Evolutionary conservation across 306 rosid genomes (phyloP).

Genomic region (Ziziphus jujuba): DNA sequence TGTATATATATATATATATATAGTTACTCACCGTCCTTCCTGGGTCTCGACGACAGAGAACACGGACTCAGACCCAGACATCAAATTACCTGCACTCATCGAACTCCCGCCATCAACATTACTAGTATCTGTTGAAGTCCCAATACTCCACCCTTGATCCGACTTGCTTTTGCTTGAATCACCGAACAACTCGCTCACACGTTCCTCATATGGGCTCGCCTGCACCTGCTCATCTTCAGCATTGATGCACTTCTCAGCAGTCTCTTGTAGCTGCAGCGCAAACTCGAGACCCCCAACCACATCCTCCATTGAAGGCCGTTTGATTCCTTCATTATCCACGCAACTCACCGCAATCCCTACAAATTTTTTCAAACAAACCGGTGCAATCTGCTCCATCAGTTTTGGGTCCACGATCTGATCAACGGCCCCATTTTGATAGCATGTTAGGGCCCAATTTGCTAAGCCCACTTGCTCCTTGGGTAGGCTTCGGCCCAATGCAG

Average conservation of each 20-base stretch:
- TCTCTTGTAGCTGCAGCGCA: conserved; percentile 16
- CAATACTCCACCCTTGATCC: background rate
- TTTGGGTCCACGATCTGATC: conserved; percentile 15
- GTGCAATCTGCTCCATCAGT: conserved; percentile 9
- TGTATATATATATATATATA: too few relatives aligned
- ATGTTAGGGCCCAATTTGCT: background rate
- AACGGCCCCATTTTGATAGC: background rate
- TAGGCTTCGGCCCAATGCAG: conserved; percentile 3
- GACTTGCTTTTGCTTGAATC: background rate
- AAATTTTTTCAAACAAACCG: background rate
- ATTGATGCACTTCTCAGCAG: background rate
- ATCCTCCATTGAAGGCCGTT: conserved; percentile 17
- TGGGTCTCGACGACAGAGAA: background rate
- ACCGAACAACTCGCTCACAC: background rate
- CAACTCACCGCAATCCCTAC: background rate
- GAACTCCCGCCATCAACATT: too few relatives aligned
- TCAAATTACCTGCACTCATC: background rate
- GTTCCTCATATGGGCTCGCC: background rate
- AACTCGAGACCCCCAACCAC: conserved; percentile 11
- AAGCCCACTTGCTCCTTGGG: conserved; percentile 11
- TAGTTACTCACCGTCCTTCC: background rate
- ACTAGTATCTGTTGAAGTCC: background rate
- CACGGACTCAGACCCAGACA: background rate
- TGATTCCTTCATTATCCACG: background rate
- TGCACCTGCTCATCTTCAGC: background rate